Base-by-base conservation (phyloP, 805 yeast species). In the Starmerella bombi region DNA sequence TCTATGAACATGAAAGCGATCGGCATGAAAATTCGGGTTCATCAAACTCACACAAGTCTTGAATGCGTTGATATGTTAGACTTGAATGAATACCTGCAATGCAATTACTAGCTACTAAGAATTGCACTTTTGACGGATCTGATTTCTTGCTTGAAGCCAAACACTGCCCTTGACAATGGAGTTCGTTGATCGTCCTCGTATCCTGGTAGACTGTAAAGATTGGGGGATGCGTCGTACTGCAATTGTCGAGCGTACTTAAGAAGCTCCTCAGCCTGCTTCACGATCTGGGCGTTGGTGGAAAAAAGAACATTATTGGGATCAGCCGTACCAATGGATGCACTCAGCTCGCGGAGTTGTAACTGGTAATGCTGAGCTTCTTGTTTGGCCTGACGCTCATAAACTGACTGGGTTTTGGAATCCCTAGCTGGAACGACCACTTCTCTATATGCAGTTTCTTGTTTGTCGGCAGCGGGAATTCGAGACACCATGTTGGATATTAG, bases 401-500 rank as follows among this genome's bases (percentile, higher is more conserved):
- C 6, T 17, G 32, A 12, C 21, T 4, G 38, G 25, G 32, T 5
- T n/a, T 3, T 19, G 19, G 23, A 12, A 36, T 35, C 41, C 18
- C 35, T 29, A 6, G 45, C 41, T 18, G 32, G 35, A 14, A 41
- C 40, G n/a, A 22, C 29, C 10, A 25, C 33, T 32, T 55, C 59
- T 5, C 42, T 44, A 32, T 53, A 57, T 21, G 54, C 52, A 2
- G 43, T 19, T 15, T 23, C 31, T 2, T 34, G 16, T 1, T 45
- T 31, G 23, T 41, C 25, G 3, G 44, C 25, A 0, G 52, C 44
- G 4, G 61, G 61, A 2, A 49, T 41, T 7, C 29, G 20, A 4
- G 54, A 40, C 7, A 53, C 51, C 7, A 34, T 36, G 10, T 44
- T 21, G 2, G 50, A 32, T 9, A 59, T 37, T 34, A 33, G 40